Evolutionary conservation across 192 early-diverging fungal species (phyloP).

Genomic region (Cladochytrium replicatum): DNA sequence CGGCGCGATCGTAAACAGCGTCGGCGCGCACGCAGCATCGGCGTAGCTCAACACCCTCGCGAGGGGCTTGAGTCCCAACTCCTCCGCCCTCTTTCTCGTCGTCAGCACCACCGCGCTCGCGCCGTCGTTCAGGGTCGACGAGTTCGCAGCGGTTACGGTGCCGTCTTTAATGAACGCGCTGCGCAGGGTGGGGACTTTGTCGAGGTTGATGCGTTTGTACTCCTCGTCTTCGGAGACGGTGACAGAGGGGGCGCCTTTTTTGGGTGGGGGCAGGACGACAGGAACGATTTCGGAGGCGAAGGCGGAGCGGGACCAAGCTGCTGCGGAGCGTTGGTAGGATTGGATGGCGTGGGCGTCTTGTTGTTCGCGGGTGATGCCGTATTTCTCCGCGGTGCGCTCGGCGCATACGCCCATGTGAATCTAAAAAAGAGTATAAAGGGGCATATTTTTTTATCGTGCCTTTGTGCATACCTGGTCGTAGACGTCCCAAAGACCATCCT

Average conservation of each 20-base stretch:
- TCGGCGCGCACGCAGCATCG: constrained; percentile 82
- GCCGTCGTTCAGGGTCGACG: constrained; percentile 92
- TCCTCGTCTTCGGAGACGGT: constrained; percentile 82
- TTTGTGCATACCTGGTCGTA: constrained; percentile 73
- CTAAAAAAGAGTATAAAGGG: constrained; percentile 1
- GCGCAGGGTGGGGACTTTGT: constrained; percentile 68
- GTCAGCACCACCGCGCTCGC: constrained; percentile 85
- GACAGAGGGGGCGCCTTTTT: too few species aligned
- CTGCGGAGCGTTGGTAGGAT: constrained; percentile 83
- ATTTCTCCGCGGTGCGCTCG: constrained; percentile 75
- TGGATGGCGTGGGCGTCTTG: constrained; percentile 82
- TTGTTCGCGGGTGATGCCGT: constrained; percentile 74
- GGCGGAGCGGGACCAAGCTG: constrained; percentile 70
- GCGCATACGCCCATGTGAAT: constrained; percentile 42
- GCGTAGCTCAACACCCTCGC: constrained; percentile 80
- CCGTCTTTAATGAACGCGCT: constrained; percentile 81
- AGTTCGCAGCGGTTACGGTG: constrained; percentile 92
- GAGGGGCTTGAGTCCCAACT: constrained; percentile 71
- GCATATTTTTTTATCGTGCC: constrained; percentile 1
- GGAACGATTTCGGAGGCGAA: constrained; percentile 79
- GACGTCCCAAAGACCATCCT: constrained; percentile 94
- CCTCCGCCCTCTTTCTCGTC: constrained; percentile 62
- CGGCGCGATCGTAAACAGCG: constrained; percentile 94
- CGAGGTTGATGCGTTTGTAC: constrained; percentile 87
- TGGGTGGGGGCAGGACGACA: constrained; percentile 67